Percentiles rank a stretch among this genome's conserved stretches.
Evolutionary conservation across 2,329 filamentous ascomycete genomes (phyloP).

Genomic region (Grosmannia serpens): DNA sequence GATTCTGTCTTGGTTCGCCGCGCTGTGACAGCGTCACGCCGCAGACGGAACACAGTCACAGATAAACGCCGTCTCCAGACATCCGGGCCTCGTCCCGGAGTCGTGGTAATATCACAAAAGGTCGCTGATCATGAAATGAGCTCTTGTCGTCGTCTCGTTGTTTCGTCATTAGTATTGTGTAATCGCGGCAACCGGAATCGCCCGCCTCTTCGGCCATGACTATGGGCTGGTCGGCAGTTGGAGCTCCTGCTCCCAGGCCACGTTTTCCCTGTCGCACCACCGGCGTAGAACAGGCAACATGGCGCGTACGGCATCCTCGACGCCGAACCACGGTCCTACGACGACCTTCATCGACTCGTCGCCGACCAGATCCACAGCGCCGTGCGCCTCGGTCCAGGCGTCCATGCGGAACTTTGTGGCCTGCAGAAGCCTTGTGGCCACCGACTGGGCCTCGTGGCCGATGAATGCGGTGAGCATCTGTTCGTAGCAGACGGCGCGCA

Average conservation of each 20-base stretch:
- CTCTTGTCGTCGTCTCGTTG: background rate
- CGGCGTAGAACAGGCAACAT: conserved; percentile 28
- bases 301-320: conserved; percentile 30
- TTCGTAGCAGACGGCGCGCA: conserved; percentile 33
- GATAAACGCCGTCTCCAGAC: background rate
- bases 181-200: background rate
- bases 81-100: background rate
- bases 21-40: background rate
- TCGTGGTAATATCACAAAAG: background rate
- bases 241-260: conserved; percentile 27
- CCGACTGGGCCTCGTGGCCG: conserved; percentile 20
- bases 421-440: conserved; percentile 17
- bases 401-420: conserved; percentile 15
- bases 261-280: conserved; percentile 32
- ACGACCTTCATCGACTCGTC: conserved; percentile 17
- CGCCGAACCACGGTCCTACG: conserved; percentile 30
- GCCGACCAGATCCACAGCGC: conserved; percentile 17
- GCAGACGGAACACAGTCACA: background rate
- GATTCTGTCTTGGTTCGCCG: background rate
- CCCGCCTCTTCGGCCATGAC: background rate
- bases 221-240: conserved; percentile 5
- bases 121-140: background rate
- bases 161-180: background rate
- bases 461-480: conserved; percentile 21
- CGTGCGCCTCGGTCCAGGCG: conserved; percentile 20